Evolutionary conservation across 441 rosid genomes (phyloP).

Genomic region (Pelargonium myrrhifolium): DNA sequence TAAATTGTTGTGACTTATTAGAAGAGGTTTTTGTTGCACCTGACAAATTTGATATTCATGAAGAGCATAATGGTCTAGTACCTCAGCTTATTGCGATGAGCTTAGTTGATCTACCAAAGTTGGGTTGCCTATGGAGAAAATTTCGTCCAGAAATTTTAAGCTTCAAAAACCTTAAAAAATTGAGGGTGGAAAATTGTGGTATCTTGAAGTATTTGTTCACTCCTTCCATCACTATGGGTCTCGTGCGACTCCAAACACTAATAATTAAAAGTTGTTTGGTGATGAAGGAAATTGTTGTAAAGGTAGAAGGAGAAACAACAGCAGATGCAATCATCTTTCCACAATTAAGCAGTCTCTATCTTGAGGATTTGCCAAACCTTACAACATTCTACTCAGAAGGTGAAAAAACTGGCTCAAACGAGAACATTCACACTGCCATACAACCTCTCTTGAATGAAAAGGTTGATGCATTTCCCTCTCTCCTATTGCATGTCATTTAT

Average conservation of each 20-base stretch:
- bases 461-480: neutral
- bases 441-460: neutral
- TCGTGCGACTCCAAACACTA: neutral
- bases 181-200: neutral
- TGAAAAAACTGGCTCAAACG: too few species aligned
- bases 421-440: too few species aligned
- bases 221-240: neutral
- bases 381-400: neutral
- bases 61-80: neutral
- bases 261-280: neutral
- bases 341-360: neutral
- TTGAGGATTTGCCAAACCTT: neutral
- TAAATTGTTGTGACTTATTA: neutral
- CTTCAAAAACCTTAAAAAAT: neutral
- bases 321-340: neutral
- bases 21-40: neutral
- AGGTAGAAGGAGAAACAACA: neutral
- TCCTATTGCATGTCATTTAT: too few species aligned
- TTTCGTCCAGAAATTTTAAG: neutral
- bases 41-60: neutral
- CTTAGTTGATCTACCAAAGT: neutral
- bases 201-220: neutral
- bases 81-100: neutral
- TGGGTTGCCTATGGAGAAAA: neutral
- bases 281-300: slow-evolving; percentile 9